Base-by-base conservation (phyloP, 371 early-diverging fungal species). In the Agmasoma carcini region DNA sequence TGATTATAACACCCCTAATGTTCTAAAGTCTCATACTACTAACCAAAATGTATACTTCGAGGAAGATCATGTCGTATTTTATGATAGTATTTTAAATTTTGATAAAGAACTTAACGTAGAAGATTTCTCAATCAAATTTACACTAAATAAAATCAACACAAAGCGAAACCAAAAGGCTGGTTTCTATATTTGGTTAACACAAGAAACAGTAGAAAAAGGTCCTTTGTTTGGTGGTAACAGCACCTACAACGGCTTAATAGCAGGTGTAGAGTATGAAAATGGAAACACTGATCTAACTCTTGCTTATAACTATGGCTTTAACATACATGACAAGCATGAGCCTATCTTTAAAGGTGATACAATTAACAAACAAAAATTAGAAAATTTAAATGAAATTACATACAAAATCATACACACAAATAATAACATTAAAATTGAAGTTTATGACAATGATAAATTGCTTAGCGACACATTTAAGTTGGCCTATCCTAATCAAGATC, bases 121-220 rank as follows among this genome's bases (percentile, higher is more conserved):
- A 34, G 56, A 69, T 37, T 70, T 64, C 63, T 53, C 59, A n/a
- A 25, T 67, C 33, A 62, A 55, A 39, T 49, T 70, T 12, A 39
- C 1, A 2, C 20, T 70, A 14, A 59, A 57, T 15, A 38, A 52
- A 22, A 49, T 59, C 6, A 12, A 30, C 15, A 31, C 70, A 6
- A 39, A 17, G 14, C 39, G 55, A 27, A 43, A 55, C 6, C 59
- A 73, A 31, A 55, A 60, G 27, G 71, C 68, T 6, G 73, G 76
- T 30, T 37, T 75, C 0, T 72, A 71, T 61, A 20, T 73, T 15
- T 75, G 76, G 76, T 72, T 68, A 63, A 73, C 73, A n/a, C 61
- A 67, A n/a, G 50, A 70, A 5, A 49, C 34, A 9, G 27, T 65
- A 7, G 55, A 59, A 14, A 36, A 53, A 14, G 76, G 76, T n/a